Evolutionary conservation across 2,329 filamentous ascomycete species (phyloP).

Genomic region (Fusarium compactum): DNA sequence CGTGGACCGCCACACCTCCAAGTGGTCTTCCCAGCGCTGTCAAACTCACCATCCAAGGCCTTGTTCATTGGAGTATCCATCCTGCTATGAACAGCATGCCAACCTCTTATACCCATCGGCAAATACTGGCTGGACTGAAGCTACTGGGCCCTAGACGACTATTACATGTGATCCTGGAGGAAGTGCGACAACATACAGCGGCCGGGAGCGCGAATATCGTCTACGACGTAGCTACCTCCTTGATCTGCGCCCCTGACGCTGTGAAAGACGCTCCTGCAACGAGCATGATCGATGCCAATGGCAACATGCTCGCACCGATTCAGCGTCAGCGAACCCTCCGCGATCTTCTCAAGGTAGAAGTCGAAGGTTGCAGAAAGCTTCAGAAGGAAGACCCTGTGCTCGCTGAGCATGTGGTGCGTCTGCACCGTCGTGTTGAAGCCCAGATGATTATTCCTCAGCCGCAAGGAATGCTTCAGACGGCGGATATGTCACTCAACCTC

Average conservation of each 20-base stretch:
- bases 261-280: conserved; percentile 57
- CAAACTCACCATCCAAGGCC: conserved; percentile 69
- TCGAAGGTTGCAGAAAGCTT: conserved; percentile 67
- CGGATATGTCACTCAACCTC: conserved; percentile 57
- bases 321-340: conserved; percentile 68
- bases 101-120: conserved; percentile 78
- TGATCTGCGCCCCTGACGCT: conserved; percentile 76
- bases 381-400: conserved; percentile 67
- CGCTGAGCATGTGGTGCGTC: conserved; percentile 72
- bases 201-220: conserved; percentile 69
- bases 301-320: conserved; percentile 52
- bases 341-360: conserved; percentile 68
- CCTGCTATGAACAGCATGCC: conserved; percentile 67
- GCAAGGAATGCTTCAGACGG: conserved; percentile 57
- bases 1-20: conserved; percentile 69
- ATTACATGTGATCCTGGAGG: conserved; percentile 73
- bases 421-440: conserved; percentile 74
- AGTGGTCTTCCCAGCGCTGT: conserved; percentile 70
- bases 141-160: conserved; percentile 72
- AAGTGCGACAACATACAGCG: conserved; percentile 72
- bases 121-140: conserved; percentile 71
- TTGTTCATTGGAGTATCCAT: conserved; percentile 75
- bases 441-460: conserved; percentile 64
- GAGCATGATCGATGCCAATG: conserved; percentile 51
- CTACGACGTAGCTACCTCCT: conserved; percentile 75